phyloP scores from a whole-genome alignment of 495 filamentous ascomycete species.

The Gamarada debralockiae region DNA sequence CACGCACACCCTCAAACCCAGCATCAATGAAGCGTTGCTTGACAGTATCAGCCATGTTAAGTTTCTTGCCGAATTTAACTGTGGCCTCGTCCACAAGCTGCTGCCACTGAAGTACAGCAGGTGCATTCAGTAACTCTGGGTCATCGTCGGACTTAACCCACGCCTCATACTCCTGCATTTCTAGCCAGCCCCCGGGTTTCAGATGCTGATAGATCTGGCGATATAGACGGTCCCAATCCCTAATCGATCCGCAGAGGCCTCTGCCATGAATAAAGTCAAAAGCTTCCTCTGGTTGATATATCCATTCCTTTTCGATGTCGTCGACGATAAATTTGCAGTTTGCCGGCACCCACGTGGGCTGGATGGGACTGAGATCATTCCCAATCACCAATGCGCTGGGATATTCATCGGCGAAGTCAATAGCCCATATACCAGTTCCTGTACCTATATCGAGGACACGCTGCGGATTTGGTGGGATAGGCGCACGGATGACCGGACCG shows the following conservation, averaged over 20 bases:
- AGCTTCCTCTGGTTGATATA: constrained; percentile 27
- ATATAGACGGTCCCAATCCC: constrained; percentile 36
- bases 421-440: too few relatives aligned
- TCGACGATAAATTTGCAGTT: constrained; percentile 28
- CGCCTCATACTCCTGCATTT: constrained; percentile 48
- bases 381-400: constrained; percentile 31
- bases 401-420: constrained; percentile 32
- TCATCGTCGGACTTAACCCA: constrained; percentile 33
- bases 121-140: constrained; percentile 1
- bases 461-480: constrained; percentile 12
- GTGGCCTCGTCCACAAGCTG: constrained; percentile 1
- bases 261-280: constrained; percentile 38
- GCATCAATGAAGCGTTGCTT: constrained; percentile 40
- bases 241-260: constrained; percentile 36
- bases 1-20: constrained; percentile 50
- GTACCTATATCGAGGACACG: constrained; percentile 3
- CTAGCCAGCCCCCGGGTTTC: constrained; percentile 50
- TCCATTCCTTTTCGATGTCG: constrained; percentile 31
- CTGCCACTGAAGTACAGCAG: neutral
- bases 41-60: constrained; percentile 29
- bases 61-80: constrained; percentile 28
- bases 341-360: constrained; percentile 26
- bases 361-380: constrained; percentile 44
- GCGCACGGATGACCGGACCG: constrained; percentile 12
- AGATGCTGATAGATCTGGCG: constrained; percentile 32